Base-by-base conservation (phyloP, 768 basidiomycete species). In the Hypsizygus marmoreus region DNA sequence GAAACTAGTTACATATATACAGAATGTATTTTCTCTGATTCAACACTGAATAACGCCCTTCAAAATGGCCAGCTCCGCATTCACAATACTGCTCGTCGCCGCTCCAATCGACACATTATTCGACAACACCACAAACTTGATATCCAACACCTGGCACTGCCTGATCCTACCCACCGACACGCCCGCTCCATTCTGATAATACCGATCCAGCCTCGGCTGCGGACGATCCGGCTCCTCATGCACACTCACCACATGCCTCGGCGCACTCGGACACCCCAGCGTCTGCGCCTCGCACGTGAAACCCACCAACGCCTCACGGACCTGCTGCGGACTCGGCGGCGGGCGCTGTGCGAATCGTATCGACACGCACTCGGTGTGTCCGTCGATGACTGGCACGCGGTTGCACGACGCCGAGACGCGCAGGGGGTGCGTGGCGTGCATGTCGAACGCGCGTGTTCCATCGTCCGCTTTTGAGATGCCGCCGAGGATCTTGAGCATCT, bases 21-120 rank as follows among this genome's bases (percentile, higher is more conserved):
- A 28, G 7, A 37, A 13, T 43, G 6, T 23, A 31, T 20, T 30
- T 14, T 29, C 14, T n/a, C 50, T n/a, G 11, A 12, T 23, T 23
- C 19, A 49, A 10, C 29, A 43, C 23, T 28, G 31, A 35, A 60
- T 40, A 19, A 55, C 49, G 28, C 87, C 88, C 68, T 86, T 91
- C 31, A 86, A 63, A 5, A 93, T 80, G n/a, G 94, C 94, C n/a
- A 88, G 69, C 72, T 97, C 94, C 2, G 95, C 95, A 61, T 98
- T 99, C 58, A 98, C 95, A 62, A 99, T 89, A 54, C 88, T 91
- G 53, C 90, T 93, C 38, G 97, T 99, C 40, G 97, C 95, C 16
- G 97, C 95, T 6, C 97, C 95, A 55, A 97, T 90, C 44, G 84
- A 83, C 50, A 97, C 95, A 61, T 98, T 98, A 66, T 97, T 95